Conservation (phyloP, 805 yeast genomes). For the Wickerhamiella domercqiae region DNA sequence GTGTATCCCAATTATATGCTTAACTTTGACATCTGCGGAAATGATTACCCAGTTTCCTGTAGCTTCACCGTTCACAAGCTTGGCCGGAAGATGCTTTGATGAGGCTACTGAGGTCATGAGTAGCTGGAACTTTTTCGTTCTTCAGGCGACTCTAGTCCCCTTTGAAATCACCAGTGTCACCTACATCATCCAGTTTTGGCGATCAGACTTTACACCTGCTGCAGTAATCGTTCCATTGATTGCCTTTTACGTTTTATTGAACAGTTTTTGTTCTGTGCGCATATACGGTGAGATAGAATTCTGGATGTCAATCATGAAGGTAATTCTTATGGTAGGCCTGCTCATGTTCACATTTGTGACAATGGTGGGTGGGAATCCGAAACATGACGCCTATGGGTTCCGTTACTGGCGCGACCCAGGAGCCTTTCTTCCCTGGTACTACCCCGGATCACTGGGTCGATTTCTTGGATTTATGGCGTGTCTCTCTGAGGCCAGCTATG, state of each 20-base stretch:
- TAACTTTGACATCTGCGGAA: conserved; percentile 63
- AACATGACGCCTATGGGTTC: conserved; percentile 46
- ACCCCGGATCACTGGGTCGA: conserved; percentile 40
- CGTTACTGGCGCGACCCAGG: conserved; percentile 40
- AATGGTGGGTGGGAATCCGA: conserved; percentile 81
- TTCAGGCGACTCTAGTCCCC: conserved; percentile 66
- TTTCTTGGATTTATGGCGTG: conserved; percentile 62
- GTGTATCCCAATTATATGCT: conserved; percentile 52
- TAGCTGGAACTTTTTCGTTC: conserved; percentile 68
- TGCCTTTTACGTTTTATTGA: conserved; percentile 45
- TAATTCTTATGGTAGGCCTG: conserved; percentile 59
- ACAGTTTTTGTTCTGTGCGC: conserved; percentile 50
- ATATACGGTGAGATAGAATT: conserved; percentile 75
- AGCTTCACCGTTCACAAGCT: conserved; percentile 57
- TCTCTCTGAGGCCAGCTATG: conserved; percentile 55
- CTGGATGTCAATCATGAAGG: conserved; percentile 59
- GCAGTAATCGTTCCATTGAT: conserved; percentile 53
- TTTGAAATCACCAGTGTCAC: conserved; percentile 73
- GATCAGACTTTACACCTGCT: conserved; percentile 59
- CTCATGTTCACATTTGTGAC: conserved; percentile 61
- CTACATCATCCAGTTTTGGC: conserved; percentile 67
- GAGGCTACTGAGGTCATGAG: conserved; percentile 59
- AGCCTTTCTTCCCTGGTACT: conserved; percentile 41
- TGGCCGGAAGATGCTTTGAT: conserved; percentile 64
- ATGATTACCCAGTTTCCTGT: conserved; percentile 65